Conservation (phyloP, 2,329 filamentous ascomycete species). For the Aspergillus neoniger region DNA sequence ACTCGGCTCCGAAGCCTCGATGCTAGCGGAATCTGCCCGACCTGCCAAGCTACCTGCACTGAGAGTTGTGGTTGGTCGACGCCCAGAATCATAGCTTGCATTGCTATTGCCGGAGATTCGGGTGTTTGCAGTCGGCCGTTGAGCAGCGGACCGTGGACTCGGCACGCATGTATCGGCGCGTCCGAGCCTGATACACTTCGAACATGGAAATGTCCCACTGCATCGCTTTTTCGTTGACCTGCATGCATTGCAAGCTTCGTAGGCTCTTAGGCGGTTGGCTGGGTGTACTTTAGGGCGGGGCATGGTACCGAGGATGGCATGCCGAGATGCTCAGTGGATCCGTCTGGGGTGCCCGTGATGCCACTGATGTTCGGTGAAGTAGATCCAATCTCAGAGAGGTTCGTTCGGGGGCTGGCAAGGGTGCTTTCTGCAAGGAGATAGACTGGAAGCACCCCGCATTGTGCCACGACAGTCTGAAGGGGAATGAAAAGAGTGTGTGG, state of each 20-base stretch:
- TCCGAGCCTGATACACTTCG: constrained; percentile 50
- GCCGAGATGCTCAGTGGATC: background rate
- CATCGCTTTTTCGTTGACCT: constrained; percentile 56
- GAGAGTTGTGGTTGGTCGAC: background rate
- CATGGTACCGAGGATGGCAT: constrained; percentile 38
- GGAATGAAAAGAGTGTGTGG: background rate
- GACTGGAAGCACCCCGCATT: background rate
- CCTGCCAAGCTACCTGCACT: background rate
- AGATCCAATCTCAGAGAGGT: background rate
- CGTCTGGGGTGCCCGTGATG: background rate
- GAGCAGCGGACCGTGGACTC: constrained; percentile 10
- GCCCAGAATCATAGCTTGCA: background rate
- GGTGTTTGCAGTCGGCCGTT: background rate
- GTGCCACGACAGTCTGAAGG: background rate
- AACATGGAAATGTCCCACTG: constrained; percentile 52
- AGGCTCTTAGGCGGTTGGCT: constrained; percentile 52
- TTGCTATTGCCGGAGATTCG: background rate
- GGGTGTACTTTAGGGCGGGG: constrained; percentile 55
- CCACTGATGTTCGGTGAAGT: background rate
- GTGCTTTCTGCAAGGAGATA: background rate
- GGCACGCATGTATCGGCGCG: constrained; percentile 42
- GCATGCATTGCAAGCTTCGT: constrained; percentile 53
- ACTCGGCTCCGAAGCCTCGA: background rate
- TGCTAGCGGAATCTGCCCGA: constrained; percentile 15
- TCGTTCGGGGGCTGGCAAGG: background rate